Evolutionary conservation across 202 grass and related monocot species (phyloP).

Genomic region (Panicum hallii): DNA sequence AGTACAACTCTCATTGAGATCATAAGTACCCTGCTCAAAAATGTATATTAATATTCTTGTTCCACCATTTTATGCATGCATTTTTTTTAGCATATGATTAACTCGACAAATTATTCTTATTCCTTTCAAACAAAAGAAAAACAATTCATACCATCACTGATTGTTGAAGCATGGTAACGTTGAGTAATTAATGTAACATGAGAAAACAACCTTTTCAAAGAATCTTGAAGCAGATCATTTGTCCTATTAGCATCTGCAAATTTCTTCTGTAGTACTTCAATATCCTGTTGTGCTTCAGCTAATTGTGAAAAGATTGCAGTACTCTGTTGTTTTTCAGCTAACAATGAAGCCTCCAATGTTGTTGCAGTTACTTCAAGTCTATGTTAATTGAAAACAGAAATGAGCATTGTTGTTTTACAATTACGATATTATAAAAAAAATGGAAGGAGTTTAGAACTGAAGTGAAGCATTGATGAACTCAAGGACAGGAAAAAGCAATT

Average conservation of each 20-base stretch:
- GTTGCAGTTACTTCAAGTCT: conserved; percentile 67
- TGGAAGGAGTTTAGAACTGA: background rate
- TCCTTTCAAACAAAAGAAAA: conserved; percentile 16
- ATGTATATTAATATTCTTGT: background rate
- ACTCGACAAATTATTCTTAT: background rate
- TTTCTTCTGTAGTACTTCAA: conserved; percentile 62
- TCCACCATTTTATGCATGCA: conserved; percentile 8
- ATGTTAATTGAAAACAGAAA: conserved; percentile 50
- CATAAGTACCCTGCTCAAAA: background rate
- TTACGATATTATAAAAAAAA: conserved; percentile 19
- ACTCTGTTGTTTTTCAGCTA: conserved; percentile 61
- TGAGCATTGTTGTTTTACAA: conserved; percentile 34
- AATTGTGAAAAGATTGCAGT: conserved; percentile 53
- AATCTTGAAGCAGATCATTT: conserved; percentile 68
- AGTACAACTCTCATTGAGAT: background rate
- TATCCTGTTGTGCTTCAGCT: conserved; percentile 54
- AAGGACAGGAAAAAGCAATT: conserved; percentile 32
- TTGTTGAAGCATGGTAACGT: conserved; percentile 34
- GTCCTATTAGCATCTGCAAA: conserved; percentile 55
- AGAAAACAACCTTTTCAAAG: conserved; percentile 64
- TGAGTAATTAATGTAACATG: conserved; percentile 23
- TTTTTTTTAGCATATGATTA: conserved; percentile 5
- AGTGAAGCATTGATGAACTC: conserved; percentile 41
- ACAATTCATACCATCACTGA: background rate
- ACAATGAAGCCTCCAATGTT: conserved; percentile 58